Percentiles rank a stretch among this genome's conserved stretches.
Evolutionary conservation across 441 rosid species (phyloP).

Genomic region (Euphorbia neoarborescens): DNA sequence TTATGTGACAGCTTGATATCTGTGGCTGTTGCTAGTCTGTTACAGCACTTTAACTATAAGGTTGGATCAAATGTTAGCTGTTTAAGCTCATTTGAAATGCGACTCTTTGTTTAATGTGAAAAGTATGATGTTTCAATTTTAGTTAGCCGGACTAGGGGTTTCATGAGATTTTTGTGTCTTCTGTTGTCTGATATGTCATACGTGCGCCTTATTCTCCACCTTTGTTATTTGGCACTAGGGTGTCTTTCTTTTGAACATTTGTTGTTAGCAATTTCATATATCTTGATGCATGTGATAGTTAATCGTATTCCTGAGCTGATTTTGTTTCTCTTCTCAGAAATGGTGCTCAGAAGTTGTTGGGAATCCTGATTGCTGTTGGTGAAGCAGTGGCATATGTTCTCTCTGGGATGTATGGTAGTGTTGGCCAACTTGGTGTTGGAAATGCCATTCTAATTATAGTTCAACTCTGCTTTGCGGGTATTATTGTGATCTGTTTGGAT

Average conservation of each 20-base stretch:
- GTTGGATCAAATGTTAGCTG: not conserved
- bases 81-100: not conserved
- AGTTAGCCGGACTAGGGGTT: not conserved
- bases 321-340: constrained; percentile 33
- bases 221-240: not conserved
- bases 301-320: not conserved
- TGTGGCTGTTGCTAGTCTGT: not conserved
- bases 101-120: not conserved
- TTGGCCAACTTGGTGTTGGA: constrained; percentile 77
- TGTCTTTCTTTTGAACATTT: not conserved
- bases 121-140: not conserved
- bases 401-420: constrained; percentile 88
- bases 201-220: not conserved
- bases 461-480: constrained; percentile 86
- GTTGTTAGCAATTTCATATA: not conserved
- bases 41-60: not conserved
- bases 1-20: not conserved
- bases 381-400: constrained; percentile 90
- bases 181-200: not conserved
- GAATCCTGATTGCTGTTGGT: constrained; percentile 75
- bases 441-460: constrained; percentile 81
- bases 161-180: not conserved
- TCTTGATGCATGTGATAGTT: not conserved
- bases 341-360: constrained; percentile 80
- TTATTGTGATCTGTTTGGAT: constrained; percentile 79